Evolutionary conservation across 139 green algal genomes (phyloP), one percentile per base, ranked within the genome.

Genomic region (Zygnema circumcarinatum): DNA sequence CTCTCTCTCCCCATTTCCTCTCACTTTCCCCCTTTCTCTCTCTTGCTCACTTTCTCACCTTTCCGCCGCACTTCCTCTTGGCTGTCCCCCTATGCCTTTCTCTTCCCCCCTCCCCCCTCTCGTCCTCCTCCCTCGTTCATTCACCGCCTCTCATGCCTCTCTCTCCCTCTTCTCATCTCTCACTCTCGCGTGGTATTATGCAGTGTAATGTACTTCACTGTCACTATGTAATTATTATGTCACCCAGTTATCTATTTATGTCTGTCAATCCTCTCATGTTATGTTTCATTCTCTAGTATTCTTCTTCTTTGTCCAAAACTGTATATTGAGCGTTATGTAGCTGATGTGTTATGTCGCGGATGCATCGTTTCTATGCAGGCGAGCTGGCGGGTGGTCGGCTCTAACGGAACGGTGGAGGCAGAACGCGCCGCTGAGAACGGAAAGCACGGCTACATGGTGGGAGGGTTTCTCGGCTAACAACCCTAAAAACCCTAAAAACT

Each of bases 381-480:
- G 75, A 83, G 75, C 32, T 83, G 75, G 75, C n/a, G 75, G 36
- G 32, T 83, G 2, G 75, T 83, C 2, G 20, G 31, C 53, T 16
- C 2, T 20, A 83, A 39, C 2, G 75, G 75, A 21, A 83, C 75
- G 2, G 75, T 83, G 20, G 75, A 83, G 32, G 75, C 75, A 38
- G 32, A 38, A 39, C 75, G 75, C 7, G 75, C 3, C n/a, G 20
- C 53, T 53, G 32, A 39, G 7, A 25, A 39, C 11, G 75, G 75
- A 47, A 53, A 83, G 75, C 31, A 38, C 3, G 75, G 75, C 7
- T 83, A 83, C 32, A 31, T 53, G 2, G 75, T 83, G 11, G 16
- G 47, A n/a, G n/a, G n/a, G n/a, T n/a, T n/a, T n/a, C n/a, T n/a
- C n/a, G n/a, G n/a, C n/a, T n/a, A n/a, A n/a, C n/a, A n/a, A n/a